Base-by-base conservation (phyloP, 306 rosid species). In the Acacia crassicarpa region DNA sequence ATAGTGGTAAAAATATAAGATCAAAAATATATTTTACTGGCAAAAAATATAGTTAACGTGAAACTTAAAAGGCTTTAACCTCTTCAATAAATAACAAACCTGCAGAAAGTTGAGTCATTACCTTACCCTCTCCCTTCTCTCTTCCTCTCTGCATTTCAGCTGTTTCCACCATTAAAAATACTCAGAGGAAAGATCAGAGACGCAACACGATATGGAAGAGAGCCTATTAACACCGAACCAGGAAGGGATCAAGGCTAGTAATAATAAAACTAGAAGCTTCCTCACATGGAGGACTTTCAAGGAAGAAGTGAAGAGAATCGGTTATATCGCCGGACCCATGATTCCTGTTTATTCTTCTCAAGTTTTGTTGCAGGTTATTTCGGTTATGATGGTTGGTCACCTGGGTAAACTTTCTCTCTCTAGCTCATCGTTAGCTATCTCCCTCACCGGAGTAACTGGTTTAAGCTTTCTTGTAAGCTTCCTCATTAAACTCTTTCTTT, bases 371-470 rank as follows among this genome's bases (percentile, higher is more conserved):
- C 83, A 86, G 82, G 63, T 77, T 11, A 49, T 84, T 67, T 81
- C 91, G 1, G 67, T 77, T 27, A 86, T 86, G 83, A 84, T 86
- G 86, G 87, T 77, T 30, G 91, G 89, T 44, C 89, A 88, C 67
- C 74, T 86, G 1, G 78, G 83, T 23, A 78, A 84, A 46, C 89
- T 88, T 38, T 78, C 91, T 72, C 89, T 86, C 75, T 79, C 91
- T 14, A 82, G 88, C 82, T 44, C 89, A 22, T 72, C 89, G 23
- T 49, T 88, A 3, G 88, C 88, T 65, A 58, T 81, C 53, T 88
- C 91, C 40, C 72, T 88, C 14, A 9, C 85, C 7, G 67, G 75
- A 0, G 89, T 77, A 85, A 81, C 86, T 11, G 91, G 89, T n/a
- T 86, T 86, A 62, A 86, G 91, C 27, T 32, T 88, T 35, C 80